Percentiles rank a stretch among this genome's conserved stretches.
These are phyloP conservation scores for Coemansia erecta DNA, from an alignment of 192 early-diverging fungal genomes.

Conservation along the genomic window DNA sequence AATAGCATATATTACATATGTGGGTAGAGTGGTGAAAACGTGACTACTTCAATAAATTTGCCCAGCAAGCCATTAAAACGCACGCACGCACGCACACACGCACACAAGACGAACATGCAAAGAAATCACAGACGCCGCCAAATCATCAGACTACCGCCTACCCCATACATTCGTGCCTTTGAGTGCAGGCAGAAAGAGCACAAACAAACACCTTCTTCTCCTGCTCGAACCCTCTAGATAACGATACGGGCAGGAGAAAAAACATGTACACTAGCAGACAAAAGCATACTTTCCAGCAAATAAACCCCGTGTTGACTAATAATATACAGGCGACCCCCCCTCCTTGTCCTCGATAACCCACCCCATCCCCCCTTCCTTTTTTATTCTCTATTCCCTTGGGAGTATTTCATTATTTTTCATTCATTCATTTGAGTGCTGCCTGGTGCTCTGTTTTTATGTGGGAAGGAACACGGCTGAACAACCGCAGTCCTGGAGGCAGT, in stretches of 20 bases:
- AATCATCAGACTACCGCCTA: constrained; percentile 13
- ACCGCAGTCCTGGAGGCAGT: constrained; percentile 7
- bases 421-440: constrained; percentile 5
- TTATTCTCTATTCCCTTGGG: not conserved
- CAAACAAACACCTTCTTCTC: not conserved
- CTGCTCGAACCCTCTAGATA: not conserved
- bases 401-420: not conserved
- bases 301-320: too few species aligned
- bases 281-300: not conserved
- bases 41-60: constrained; percentile 8
- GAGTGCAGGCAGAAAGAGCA: too few species aligned
- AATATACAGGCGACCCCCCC: not conserved
- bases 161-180: not conserved
- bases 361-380: not conserved
- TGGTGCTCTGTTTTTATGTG: constrained; percentile 8
- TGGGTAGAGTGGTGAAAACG: constrained; percentile 9
- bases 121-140: constrained; percentile 12
- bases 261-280: constrained; percentile 4
- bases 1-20: too few species aligned
- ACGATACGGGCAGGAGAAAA: not conserved
- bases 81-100: too few species aligned
- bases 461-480: not conserved
- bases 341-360: constrained; percentile 5
- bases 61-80: not conserved
- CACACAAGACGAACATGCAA: constrained; percentile 4